These are phyloP conservation scores for Inga leiocalycina DNA, from an alignment of 306 rosid species.

Conservation along the genomic window DNA sequence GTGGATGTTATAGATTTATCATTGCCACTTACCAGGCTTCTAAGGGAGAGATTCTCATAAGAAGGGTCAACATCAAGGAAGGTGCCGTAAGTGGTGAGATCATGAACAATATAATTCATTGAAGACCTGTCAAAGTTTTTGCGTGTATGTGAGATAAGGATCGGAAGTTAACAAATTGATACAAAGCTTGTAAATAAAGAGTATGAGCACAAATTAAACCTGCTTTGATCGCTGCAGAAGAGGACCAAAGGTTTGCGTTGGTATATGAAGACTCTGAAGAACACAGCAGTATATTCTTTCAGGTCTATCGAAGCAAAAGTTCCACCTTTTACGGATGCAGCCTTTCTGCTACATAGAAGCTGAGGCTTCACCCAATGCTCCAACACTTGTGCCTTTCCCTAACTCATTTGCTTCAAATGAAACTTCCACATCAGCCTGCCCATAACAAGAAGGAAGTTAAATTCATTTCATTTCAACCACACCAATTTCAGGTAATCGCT, in stretches of 20 bases:
- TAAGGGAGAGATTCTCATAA: slow-evolving; percentile 50
- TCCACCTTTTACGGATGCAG: slow-evolving; percentile 47
- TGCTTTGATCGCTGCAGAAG: slow-evolving; percentile 70
- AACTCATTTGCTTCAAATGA: slow-evolving; percentile 50
- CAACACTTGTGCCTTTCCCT: slow-evolving; percentile 50
- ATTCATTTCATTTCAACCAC: no score
- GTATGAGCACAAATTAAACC: no score
- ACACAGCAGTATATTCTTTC: slow-evolving; percentile 72
- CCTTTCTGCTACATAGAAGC: slow-evolving; percentile 55
- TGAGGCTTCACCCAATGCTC: slow-evolving; percentile 58
- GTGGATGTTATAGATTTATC: no score
- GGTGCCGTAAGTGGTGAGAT: slow-evolving; percentile 56
- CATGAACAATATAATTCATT: no score
- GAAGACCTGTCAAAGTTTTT: no score
- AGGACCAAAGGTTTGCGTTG: slow-evolving; percentile 57
- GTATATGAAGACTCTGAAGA: slow-evolving; percentile 60
- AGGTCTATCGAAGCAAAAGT: slow-evolving; percentile 64
- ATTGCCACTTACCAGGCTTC: slow-evolving; percentile 27
- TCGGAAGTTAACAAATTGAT: no score
- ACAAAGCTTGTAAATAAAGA: no score
- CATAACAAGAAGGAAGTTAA: no score
- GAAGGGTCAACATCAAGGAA: slow-evolving; percentile 53
- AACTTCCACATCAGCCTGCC: slow-evolving; percentile 78
- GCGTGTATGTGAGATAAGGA: no score
- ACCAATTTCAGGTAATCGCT: no score